A percentile compares a stretch with the other conserved stretches of the same genome.
These are phyloP conservation scores for Yarrowia sp. DNA, from an alignment of 805 yeast species.

Conservation along the genomic window DNA sequence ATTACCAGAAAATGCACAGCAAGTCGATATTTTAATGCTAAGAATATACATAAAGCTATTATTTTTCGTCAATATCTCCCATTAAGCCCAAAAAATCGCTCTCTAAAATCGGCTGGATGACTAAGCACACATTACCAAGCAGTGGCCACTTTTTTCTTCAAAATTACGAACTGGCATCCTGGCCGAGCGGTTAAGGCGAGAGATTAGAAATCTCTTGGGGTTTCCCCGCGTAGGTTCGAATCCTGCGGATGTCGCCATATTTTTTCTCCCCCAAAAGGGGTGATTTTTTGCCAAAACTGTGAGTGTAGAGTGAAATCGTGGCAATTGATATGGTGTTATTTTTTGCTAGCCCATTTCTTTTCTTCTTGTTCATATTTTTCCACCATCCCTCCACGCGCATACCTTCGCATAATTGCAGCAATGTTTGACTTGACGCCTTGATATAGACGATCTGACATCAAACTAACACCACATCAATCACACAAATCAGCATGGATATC, in stretches of 20 bases:
- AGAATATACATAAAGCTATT: too few species aligned
- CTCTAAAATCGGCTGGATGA: not conserved
- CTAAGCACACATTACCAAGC: not conserved
- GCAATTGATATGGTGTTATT: not conserved
- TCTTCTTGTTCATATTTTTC: not conserved
- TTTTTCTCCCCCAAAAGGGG: not conserved
- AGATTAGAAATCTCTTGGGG: slow-evolving; percentile 39
- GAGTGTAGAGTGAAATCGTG: too few species aligned
- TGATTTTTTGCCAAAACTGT: not conserved
- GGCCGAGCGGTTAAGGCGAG: slow-evolving; percentile 40
- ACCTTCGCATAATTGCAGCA: slow-evolving; percentile 5
- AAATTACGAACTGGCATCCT: slow-evolving; percentile 16
- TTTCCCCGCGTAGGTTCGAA: slow-evolving; percentile 39
- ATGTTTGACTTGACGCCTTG: slow-evolving; percentile 3
- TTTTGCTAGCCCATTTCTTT: not conserved
- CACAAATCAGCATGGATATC: slow-evolving; percentile 15
- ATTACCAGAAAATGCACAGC: too few species aligned
- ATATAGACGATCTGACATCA: not conserved
- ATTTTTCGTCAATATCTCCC: rapidly evolving
- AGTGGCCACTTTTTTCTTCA: not conserved
- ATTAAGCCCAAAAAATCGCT: too few species aligned
- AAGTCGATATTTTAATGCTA: too few species aligned
- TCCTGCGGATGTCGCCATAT: slow-evolving; percentile 39
- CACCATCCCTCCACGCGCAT: not conserved
- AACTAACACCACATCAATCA: not conserved